phyloP scores from a whole-genome alignment of 1,284 basidiomycete genomes.

The Stereum hirsutum region DNA sequence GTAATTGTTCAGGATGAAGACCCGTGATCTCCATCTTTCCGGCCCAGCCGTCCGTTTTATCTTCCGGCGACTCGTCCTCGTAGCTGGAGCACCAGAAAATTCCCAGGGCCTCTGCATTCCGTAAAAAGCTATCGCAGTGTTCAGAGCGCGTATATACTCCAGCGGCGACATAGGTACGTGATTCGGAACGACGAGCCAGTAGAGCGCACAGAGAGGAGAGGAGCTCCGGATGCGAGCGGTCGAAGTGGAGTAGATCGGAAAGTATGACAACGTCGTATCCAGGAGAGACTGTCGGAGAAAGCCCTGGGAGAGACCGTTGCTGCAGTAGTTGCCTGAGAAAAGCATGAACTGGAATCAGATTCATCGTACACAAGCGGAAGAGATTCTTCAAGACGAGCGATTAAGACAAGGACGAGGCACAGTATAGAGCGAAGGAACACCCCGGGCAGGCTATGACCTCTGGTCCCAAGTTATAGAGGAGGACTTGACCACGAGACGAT shows the following conservation, averaged over 20 bases:
- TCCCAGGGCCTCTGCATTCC: constrained; percentile 28
- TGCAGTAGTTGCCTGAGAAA: too few species aligned
- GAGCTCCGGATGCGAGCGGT: constrained; percentile 48
- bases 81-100: constrained; percentile 36
- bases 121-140: constrained; percentile 48
- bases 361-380: too few species aligned
- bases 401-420: too few species aligned
- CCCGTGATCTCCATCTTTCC: constrained; percentile 35
- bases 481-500: too few species aligned
- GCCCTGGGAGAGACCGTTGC: too few species aligned
- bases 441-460: too few species aligned
- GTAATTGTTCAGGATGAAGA: constrained; percentile 37
- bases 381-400: too few species aligned
- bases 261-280: constrained; percentile 55
- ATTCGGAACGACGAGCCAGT: constrained; percentile 29
- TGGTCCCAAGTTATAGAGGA: too few species aligned
- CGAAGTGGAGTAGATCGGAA: constrained; percentile 64
- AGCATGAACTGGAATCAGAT: too few species aligned
- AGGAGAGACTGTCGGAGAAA: too few species aligned
- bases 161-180: constrained; percentile 49
- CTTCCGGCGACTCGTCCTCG: neutral
- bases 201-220: constrained; percentile 38
- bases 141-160: constrained; percentile 50
- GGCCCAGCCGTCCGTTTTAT: neutral
- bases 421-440: too few species aligned